These are phyloP conservation scores for Penicilliopsis zonata DNA, from an alignment of 495 filamentous ascomycete genomes.

Conservation along the genomic window DNA sequence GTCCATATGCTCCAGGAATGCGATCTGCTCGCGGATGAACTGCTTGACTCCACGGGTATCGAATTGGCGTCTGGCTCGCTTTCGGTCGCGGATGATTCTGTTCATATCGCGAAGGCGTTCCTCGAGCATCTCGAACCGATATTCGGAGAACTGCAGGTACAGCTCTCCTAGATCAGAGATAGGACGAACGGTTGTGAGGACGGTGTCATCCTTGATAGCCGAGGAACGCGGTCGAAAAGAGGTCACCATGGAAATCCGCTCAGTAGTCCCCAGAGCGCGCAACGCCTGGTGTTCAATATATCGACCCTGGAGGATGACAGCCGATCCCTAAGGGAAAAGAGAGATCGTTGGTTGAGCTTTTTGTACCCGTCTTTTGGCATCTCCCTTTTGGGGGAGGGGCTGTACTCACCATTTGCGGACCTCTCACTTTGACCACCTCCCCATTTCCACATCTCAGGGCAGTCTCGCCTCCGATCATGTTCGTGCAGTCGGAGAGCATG, in stretches of 20 bases:
- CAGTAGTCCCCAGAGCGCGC: slow-evolving; percentile 46
- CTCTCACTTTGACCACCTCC: slow-evolving; percentile 54
- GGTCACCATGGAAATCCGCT: slow-evolving; percentile 63
- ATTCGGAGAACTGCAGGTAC: slow-evolving; percentile 60
- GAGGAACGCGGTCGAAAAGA: slow-evolving; percentile 54
- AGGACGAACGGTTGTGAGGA: slow-evolving; percentile 52
- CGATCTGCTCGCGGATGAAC: slow-evolving; percentile 38
- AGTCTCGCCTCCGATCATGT: slow-evolving; percentile 65
- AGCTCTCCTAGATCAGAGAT: slow-evolving; percentile 55
- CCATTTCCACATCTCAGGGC: slow-evolving; percentile 48
- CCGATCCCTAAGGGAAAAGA: slow-evolving; percentile 40
- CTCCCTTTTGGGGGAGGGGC: background rate
- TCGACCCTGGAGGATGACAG: slow-evolving; percentile 56
- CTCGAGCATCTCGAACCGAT: slow-evolving; percentile 60
- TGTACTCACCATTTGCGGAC: slow-evolving; percentile 47
- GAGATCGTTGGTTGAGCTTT: slow-evolving; percentile 1
- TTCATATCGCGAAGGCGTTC: slow-evolving; percentile 39
- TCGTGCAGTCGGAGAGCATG: slow-evolving; percentile 60
- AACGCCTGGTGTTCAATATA: slow-evolving; percentile 65
- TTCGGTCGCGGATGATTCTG: slow-evolving; percentile 28
- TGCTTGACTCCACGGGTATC: slow-evolving; percentile 29
- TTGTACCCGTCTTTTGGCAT: too few species aligned
- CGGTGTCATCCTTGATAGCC: slow-evolving; percentile 50
- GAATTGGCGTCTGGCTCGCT: slow-evolving; percentile 26
- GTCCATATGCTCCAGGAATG: slow-evolving; percentile 44